Base-by-base conservation (phyloP, 108 stramenopile genomes). In the Fistulifera solaris region DNA sequence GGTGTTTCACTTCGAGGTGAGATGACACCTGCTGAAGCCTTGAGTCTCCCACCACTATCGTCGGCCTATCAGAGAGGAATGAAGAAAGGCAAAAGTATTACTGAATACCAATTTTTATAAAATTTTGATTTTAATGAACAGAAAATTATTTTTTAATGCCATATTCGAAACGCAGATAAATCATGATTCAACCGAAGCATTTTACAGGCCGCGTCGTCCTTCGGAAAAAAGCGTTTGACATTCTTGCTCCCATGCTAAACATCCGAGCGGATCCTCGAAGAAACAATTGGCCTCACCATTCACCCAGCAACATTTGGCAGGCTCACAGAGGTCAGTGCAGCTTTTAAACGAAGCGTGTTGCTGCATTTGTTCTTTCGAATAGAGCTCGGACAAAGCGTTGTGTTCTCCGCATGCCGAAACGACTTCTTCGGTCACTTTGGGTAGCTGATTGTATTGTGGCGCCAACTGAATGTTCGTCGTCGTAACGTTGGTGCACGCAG, bases 1-100 rank as follows among this genome's bases (percentile, higher is more conserved):
- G 65, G 66, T 40, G 80, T 88, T 17, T 61, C 64, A 11, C 59
- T 92, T 47, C 42, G 90, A 58, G 90, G 90, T 28, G 90, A 92
- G 70, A 54, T 85, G 0, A 89, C 82, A 13, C 80, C 78, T 16
- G 63, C 47, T 7, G 76, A 82, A 41, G 59, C 66, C 0, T 59
- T 88, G 27, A 53, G 75, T 40, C 87, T 77, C 17, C 87, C 87
- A 40, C 83, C 83, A 15, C 54, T 81, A 46, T 70, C 87, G 8
- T 65, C 59, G 40, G 72, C 78, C 27, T 88, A 77, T 57, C 72
- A 82, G 38, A 42, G 54, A 54, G 54, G 38, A 2, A 35, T 54
- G 44, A 45, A 35, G 8, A 35, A 8, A 8, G 31, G 8, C 3
- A 8, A 35, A 35, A 35, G 8, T 35, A 35, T 8, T 35, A 35